Percentiles rank a stretch among this genome's conserved stretches.
Conservation (phyloP, 768 basidiomycete species). For the Kwoniella pini region DNA sequence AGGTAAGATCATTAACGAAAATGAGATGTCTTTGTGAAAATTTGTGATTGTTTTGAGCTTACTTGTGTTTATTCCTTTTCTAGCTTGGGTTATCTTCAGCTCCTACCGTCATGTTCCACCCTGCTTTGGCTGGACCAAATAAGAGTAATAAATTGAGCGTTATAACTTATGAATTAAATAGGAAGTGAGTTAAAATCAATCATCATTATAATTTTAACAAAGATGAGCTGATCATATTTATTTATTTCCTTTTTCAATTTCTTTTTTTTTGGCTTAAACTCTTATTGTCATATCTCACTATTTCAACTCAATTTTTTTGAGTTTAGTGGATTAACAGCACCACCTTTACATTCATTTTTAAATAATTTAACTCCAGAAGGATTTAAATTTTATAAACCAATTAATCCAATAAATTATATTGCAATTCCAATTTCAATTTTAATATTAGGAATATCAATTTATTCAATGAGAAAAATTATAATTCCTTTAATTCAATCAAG, state of each 20-base stretch:
- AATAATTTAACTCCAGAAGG: conserved; percentile 72
- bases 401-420: conserved; percentile 58
- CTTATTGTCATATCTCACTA: conserved; percentile 9
- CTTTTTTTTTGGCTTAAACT: background rate
- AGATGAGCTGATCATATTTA: background rate
- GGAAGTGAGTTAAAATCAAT: conserved; percentile 36
- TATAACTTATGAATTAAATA: conserved; percentile 63
- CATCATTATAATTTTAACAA: too few species aligned
- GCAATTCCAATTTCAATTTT: conserved; percentile 59
- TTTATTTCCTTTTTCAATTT: background rate
- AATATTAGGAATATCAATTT: conserved; percentile 57
- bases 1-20: conserved; percentile 58
- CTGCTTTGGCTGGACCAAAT: conserved; percentile 70
- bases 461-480: conserved; percentile 42
- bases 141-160: conserved; percentile 62
- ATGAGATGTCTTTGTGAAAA: background rate
- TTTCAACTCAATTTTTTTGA: conserved; percentile 11
- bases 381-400: conserved; percentile 76
- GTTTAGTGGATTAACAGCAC: conserved; percentile 81
- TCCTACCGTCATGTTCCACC: conserved; percentile 77
- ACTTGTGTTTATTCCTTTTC: too few species aligned
- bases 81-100: conserved; percentile 82
- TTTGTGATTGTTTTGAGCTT: too few species aligned
- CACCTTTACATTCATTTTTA: conserved; percentile 72
- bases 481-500: conserved; percentile 47